Evolutionary conservation across 257 asterid species (phyloP).

Genomic region (Eustoma russellianum): DNA sequence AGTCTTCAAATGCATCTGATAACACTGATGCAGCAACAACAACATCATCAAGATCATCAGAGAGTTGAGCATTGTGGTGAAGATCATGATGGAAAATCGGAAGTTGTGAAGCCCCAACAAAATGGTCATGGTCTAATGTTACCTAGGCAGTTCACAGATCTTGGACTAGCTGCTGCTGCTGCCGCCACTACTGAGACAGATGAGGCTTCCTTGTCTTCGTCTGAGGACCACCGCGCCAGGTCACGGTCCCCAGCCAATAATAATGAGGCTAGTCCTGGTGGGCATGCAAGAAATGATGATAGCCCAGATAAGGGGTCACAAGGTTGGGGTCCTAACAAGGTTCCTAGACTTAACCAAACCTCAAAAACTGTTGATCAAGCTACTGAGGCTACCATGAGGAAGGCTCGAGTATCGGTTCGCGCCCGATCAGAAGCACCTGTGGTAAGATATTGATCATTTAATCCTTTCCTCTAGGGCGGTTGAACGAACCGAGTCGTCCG

Average conservation of each 20-base stretch:
- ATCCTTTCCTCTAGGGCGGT: too few relatives aligned
- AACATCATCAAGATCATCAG: conserved; percentile 14
- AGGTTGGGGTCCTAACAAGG: conserved; percentile 41
- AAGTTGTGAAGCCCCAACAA: conserved; percentile 8
- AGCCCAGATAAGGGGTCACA: conserved; percentile 31
- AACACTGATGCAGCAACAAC: conserved; percentile 44
- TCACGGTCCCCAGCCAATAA: conserved; percentile 28
- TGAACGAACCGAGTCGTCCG: too few relatives aligned
- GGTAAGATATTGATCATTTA: conserved; percentile 28
- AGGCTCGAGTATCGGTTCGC: conserved; percentile 94
- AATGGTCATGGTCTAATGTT: conserved; percentile 30
- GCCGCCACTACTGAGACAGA: conserved; percentile 26
- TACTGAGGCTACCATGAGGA: conserved; percentile 87
- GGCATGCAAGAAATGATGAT: conserved; percentile 15
- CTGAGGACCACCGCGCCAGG: conserved; percentile 41
- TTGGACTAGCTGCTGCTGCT: conserved; percentile 53
- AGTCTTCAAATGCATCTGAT: conserved; percentile 47
- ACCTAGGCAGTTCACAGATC: conserved; percentile 87
- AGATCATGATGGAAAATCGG: conserved; percentile 10
- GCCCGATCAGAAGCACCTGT: conserved; percentile 87
- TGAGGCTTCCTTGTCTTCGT: conserved; percentile 44
- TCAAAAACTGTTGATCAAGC: conserved; percentile 61
- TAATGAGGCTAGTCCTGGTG: conserved; percentile 5
- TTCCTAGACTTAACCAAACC: conserved; percentile 25
- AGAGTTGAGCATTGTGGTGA: conserved; percentile 20